These are phyloP conservation scores for Rhodotorula glutinis DNA, from an alignment of 1,284 basidiomycete genomes.

Conservation along the genomic window DNA sequence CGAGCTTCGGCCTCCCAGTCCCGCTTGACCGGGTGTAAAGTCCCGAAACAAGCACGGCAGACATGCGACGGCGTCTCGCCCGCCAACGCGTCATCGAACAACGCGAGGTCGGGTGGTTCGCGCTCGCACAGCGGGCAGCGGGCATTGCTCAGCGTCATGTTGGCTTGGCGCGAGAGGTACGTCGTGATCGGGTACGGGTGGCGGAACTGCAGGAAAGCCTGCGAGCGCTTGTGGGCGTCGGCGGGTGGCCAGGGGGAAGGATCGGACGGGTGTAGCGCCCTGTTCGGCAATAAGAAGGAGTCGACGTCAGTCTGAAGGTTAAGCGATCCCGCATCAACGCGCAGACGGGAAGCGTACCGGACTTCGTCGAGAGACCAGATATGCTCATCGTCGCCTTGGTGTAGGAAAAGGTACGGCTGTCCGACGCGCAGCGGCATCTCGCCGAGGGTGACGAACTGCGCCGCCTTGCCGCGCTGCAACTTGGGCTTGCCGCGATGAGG, in stretches of 20 bases:
- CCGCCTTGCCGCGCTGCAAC: constrained; percentile 1
- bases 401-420: constrained; percentile 74
- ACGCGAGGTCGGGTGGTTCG: constrained; percentile 31
- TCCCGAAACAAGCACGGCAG: constrained; percentile 35
- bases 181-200: constrained; percentile 39
- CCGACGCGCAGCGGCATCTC: constrained; percentile 24
- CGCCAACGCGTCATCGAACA: constrained; percentile 37
- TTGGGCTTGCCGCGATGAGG: neutral
- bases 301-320: neutral
- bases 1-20: neutral
- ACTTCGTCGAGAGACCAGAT: constrained; percentile 68
- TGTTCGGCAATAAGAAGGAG: neutral
- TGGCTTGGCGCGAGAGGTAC: constrained; percentile 32
- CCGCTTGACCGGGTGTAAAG: constrained; percentile 24
- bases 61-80: constrained; percentile 30
- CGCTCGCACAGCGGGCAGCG: constrained; percentile 38
- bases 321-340: neutral
- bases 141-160: neutral
- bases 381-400: constrained; percentile 75
- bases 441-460: constrained; percentile 17
- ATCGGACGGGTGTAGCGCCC: constrained; percentile 14
- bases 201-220: neutral
- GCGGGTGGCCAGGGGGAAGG: neutral
- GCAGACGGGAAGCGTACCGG: constrained; percentile 53
- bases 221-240: neutral